A percentile compares a stretch with the other conserved stretches of the same genome.
Evolutionary conservation across 1,284 basidiomycete species (phyloP).

Genomic region (Fistulina hepatica): DNA sequence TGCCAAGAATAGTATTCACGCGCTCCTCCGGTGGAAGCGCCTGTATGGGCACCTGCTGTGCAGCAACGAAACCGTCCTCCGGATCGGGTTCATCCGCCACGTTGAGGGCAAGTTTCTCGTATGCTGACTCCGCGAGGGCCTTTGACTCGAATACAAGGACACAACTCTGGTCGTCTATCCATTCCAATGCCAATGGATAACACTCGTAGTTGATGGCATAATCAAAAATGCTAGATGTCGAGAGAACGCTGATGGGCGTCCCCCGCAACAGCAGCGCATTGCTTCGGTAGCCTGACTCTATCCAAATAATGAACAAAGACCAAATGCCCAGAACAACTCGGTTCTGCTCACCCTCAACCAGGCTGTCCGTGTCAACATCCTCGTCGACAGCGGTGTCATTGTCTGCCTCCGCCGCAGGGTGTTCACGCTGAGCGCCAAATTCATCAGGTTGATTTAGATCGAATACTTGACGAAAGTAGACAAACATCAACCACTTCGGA

Average conservation of each 20-base stretch:
- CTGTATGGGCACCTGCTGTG: conserved; percentile 55
- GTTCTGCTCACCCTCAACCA: too few relatives aligned
- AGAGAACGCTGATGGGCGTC: conserved; percentile 56
- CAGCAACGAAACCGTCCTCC: conserved; percentile 43
- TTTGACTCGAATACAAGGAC: conserved; percentile 59
- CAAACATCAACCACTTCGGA: too few relatives aligned
- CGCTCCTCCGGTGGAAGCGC: conserved; percentile 72
- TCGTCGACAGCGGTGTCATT: too few relatives aligned
- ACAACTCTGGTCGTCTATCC: conserved; percentile 71
- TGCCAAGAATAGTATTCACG: conserved; percentile 53
- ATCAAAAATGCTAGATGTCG: conserved; percentile 61
- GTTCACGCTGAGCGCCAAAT: too few relatives aligned
- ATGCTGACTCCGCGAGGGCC: conserved; percentile 39
- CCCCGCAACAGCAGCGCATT: conserved; percentile 66
- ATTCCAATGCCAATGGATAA: conserved; percentile 59
- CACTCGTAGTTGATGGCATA: conserved; percentile 66
- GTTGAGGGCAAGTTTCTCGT: conserved; percentile 39
- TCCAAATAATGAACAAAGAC: conserved; percentile 1
- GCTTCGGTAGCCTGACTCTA: conserved; percentile 35
- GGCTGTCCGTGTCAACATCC: too few relatives aligned
- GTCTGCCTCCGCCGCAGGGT: too few relatives aligned
- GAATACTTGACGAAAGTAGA: too few relatives aligned
- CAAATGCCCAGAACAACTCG: neutral
- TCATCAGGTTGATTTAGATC: too few relatives aligned
- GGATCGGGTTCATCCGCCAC: conserved; percentile 39